phyloP scores from a whole-genome alignment of 768 basidiomycete species.

The Lentinus brumalis region DNA sequence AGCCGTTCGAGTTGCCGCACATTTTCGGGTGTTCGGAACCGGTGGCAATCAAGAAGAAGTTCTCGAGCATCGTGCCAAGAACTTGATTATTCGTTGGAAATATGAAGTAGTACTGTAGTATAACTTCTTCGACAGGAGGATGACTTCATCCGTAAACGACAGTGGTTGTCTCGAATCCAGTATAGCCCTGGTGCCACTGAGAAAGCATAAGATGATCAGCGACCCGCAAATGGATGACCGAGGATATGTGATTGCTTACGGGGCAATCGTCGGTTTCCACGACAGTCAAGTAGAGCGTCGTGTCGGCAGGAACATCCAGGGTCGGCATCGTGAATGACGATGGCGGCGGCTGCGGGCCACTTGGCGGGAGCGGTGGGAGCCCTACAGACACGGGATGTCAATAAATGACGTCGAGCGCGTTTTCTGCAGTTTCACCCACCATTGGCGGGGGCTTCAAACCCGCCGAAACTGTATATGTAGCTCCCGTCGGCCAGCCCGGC shows the following conservation, averaged over 20 bases:
- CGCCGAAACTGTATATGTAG: slow-evolving; percentile 14
- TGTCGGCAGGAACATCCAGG: not conserved
- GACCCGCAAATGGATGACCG: not conserved
- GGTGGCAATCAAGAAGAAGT: no score
- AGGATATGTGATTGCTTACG: not conserved
- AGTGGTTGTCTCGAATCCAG: not conserved
- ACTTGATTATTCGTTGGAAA: no score
- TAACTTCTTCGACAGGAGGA: no score
- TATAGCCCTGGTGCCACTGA: no score
- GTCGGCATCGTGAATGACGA: slow-evolving; percentile 13
- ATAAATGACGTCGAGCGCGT: not conserved
- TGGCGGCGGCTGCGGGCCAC: slow-evolving; percentile 5
- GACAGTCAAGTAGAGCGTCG: slow-evolving; percentile 7
- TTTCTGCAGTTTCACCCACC: not conserved
- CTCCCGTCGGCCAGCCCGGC: slow-evolving; percentile 5
- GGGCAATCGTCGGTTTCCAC: slow-evolving; percentile 18
- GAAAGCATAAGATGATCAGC: not conserved
- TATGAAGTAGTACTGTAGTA: no score
- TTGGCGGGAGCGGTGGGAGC: slow-evolving; percentile 1
- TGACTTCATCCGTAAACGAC: not conserved
- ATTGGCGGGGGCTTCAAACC: slow-evolving; percentile 7
- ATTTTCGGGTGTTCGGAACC: no score
- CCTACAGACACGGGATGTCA: not conserved
- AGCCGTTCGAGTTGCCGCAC: no score
- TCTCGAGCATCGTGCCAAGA: no score